Evolutionary conservation across 352 stramenopile species (phyloP).

Genomic region (Phytophthora fragariaefolia): DNA sequence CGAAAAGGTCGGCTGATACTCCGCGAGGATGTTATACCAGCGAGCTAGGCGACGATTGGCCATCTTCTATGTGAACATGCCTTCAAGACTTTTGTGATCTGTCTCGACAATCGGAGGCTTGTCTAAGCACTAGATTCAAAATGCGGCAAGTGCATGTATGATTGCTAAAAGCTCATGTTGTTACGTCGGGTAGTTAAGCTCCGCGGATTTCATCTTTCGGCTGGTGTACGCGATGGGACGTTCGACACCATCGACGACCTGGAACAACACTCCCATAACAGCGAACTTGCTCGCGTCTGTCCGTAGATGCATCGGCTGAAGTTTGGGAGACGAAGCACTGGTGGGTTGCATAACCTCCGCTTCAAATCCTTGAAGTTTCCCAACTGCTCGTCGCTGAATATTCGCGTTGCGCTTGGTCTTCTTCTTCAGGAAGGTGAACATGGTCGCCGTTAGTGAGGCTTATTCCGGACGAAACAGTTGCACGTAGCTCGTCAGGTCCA

Average conservation of each 20-base stretch:
- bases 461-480: slow-evolving; percentile 4
- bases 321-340: slow-evolving; percentile 6
- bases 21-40: slow-evolving; percentile 16
- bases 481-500: background rate
- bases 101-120: slow-evolving; percentile 9
- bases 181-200: too few relatives aligned
- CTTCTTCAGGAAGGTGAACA: too few relatives aligned
- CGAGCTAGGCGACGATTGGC: slow-evolving; percentile 5
- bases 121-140: slow-evolving; percentile 2
- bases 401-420: too few relatives aligned
- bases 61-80: slow-evolving; percentile 15
- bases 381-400: too few relatives aligned
- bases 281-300: slow-evolving; percentile 15
- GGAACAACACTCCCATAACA: slow-evolving; percentile 1
- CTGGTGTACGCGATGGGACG: too few relatives aligned
- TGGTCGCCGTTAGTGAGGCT: too few relatives aligned
- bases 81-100: slow-evolving; percentile 20
- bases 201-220: too few relatives aligned
- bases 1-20: slow-evolving; percentile 22
- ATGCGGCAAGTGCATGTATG: background rate
- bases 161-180: slow-evolving; percentile 15
- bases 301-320: slow-evolving; percentile 10
- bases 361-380: too few relatives aligned
- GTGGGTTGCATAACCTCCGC: background rate
- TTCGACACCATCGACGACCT: slow-evolving; percentile 11